Conservation (phyloP, 257 asterid genomes). For the Thymus mandschuricus region DNA sequence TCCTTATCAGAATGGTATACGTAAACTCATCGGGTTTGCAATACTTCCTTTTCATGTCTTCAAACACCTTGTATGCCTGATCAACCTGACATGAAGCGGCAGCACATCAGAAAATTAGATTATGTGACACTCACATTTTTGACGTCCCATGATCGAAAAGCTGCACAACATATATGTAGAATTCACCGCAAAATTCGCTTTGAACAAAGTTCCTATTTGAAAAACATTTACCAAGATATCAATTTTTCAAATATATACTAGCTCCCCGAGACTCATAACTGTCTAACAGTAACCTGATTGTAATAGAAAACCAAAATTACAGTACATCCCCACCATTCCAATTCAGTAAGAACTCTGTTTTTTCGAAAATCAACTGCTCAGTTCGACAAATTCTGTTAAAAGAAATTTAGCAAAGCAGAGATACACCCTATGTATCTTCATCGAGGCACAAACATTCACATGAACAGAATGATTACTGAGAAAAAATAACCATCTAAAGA, state of each 20-base stretch:
- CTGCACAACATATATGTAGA: not conserved
- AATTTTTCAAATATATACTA: too few relatives aligned
- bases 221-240: not conserved
- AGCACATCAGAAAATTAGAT: slow-evolving; percentile 67
- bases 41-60: slow-evolving; percentile 80
- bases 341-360: not conserved
- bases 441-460: not conserved
- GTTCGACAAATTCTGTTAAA: too few relatives aligned
- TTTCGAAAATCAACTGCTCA: too few relatives aligned
- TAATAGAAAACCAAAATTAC: not conserved
- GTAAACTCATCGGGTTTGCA: slow-evolving; percentile 88
- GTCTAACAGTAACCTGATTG: not conserved
- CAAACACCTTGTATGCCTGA: slow-evolving; percentile 62
- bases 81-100: slow-evolving; percentile 81
- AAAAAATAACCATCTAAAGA: not conserved
- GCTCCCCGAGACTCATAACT: too few relatives aligned
- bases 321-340: not conserved
- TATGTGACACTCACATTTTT: slow-evolving; percentile 25
- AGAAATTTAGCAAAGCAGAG: too few relatives aligned
- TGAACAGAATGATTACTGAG: not conserved
- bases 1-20: slow-evolving; percentile 78
- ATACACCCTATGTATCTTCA: too few relatives aligned
- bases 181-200: not conserved
- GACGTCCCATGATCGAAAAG: not conserved
- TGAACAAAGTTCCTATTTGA: not conserved